These are phyloP conservation scores for Choricystis sp. DNA, from an alignment of 139 green algal species.

Conservation along the genomic window DNA sequence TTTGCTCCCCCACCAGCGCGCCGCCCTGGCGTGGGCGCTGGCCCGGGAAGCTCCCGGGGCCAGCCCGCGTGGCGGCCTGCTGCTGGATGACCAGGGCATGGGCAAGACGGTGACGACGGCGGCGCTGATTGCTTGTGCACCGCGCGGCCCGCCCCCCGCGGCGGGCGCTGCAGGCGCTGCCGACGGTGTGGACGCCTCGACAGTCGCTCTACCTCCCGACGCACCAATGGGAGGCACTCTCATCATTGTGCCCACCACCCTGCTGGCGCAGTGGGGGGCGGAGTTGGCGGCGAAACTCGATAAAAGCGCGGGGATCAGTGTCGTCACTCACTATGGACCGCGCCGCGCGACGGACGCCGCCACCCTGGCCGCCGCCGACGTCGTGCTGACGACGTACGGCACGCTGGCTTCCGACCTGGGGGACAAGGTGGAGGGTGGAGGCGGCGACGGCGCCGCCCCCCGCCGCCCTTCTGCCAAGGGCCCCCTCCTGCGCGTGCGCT, in stretches of 20 bases:
- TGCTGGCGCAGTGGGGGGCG: constrained; percentile 72
- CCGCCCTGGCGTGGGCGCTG: constrained; percentile 59
- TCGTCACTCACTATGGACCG: constrained; percentile 63
- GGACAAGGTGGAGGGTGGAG: constrained; percentile 7
- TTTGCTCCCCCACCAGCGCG: constrained; percentile 50
- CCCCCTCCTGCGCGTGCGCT: constrained; percentile 9
- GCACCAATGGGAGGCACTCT: constrained; percentile 42
- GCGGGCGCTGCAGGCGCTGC: constrained; percentile 1
- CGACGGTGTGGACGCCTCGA: not conserved
- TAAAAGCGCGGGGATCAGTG: constrained; percentile 2
- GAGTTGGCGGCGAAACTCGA: constrained; percentile 55
- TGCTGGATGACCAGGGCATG: constrained; percentile 70
- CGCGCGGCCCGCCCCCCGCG: not conserved
- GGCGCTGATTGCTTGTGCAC: constrained; percentile 47
- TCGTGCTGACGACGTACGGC: constrained; percentile 84
- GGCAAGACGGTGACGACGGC: constrained; percentile 73
- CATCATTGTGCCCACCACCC: constrained; percentile 62
- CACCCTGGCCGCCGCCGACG: constrained; percentile 31
- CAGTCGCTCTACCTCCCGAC: not conserved
- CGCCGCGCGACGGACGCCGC: constrained; percentile 14
- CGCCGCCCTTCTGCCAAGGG: not conserved
- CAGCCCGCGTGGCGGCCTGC: constrained; percentile 40
- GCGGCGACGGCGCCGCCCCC: not conserved
- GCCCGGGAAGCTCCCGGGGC: constrained; percentile 22
- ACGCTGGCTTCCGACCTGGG: constrained; percentile 38